Conservation (phyloP, 768 basidiomycete genomes). For the Solioccasus polychromus region DNA sequence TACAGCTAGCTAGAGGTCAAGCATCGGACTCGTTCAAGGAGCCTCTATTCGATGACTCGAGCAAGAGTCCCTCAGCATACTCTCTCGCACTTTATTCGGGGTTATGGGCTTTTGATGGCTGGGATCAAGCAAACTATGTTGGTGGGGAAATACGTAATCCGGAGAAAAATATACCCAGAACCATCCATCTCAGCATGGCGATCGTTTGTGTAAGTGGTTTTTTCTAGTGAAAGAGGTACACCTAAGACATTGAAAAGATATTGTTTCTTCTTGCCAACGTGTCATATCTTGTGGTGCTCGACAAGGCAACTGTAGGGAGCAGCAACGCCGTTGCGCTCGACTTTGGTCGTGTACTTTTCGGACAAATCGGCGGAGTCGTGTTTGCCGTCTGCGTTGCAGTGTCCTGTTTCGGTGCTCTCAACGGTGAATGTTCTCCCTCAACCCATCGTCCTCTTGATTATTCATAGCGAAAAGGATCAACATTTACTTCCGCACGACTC, state of each 20-base stretch:
- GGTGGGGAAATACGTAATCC: constrained; percentile 84
- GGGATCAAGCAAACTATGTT: constrained; percentile 92
- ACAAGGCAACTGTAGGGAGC: constrained; percentile 66
- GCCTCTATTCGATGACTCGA: constrained; percentile 71
- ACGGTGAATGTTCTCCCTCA: constrained; percentile 48
- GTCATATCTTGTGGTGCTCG: constrained; percentile 92
- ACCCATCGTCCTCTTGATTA: not conserved
- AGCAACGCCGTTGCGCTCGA: constrained; percentile 91
- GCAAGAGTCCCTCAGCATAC: constrained; percentile 77
- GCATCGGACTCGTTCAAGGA: constrained; percentile 64
- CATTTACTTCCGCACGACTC: constrained; percentile 77
- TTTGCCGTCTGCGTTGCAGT: constrained; percentile 92
- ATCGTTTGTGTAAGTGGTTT: constrained; percentile 60
- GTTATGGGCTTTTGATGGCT: constrained; percentile 94
- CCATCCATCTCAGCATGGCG: constrained; percentile 88
- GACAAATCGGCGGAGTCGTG: constrained; percentile 78
- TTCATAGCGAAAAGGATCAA: constrained; percentile 45
- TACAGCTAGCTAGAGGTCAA: constrained; percentile 70
- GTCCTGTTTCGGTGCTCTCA: constrained; percentile 93
- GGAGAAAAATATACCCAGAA: constrained; percentile 81
- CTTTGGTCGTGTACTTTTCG: constrained; percentile 85
- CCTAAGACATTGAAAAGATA: constrained; percentile 37
- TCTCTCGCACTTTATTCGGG: constrained; percentile 95
- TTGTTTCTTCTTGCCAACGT: constrained; percentile 83
- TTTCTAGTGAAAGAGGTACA: constrained; percentile 2